These are phyloP conservation scores for Fusarium sarcochroum DNA, from an alignment of 2,329 filamentous ascomycete genomes.

Conservation along the genomic window DNA sequence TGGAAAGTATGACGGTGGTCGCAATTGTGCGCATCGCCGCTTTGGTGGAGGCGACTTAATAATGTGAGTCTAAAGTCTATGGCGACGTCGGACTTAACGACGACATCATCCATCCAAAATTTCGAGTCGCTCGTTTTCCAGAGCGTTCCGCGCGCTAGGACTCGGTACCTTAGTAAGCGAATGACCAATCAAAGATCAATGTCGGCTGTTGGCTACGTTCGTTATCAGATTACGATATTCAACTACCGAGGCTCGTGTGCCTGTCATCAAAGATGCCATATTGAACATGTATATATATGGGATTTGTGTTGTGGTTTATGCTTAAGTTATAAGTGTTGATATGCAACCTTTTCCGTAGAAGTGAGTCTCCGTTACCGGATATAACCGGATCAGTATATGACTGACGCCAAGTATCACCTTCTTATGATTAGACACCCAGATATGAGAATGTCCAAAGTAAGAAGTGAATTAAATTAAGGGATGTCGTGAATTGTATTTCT, in stretches of 20 bases:
- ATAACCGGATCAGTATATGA: no score
- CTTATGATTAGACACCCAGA: no score
- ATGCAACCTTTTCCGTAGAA: no score
- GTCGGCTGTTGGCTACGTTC: constrained; percentile 20
- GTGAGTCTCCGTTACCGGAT: no score
- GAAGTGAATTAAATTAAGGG: no score
- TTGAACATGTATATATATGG: not conserved
- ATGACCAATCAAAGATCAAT: constrained; percentile 24
- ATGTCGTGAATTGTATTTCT: no score
- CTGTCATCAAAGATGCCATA: not conserved
- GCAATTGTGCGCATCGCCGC: constrained; percentile 53
- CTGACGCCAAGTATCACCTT: no score
- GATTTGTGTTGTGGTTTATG: not conserved
- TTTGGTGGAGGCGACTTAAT: constrained; percentile 51
- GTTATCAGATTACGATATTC: constrained; percentile 45
- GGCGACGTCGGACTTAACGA: constrained; percentile 49
- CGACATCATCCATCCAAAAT: constrained; percentile 52
- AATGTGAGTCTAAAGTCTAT: constrained; percentile 43
- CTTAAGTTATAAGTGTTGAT: no score
- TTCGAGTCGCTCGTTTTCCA: constrained; percentile 47
- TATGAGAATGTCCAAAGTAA: no score
- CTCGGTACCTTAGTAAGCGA: constrained; percentile 26
- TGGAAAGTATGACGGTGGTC: constrained; percentile 34
- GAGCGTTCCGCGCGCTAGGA: constrained; percentile 14
- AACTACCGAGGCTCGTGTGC: constrained; percentile 38